These are phyloP conservation scores for Hyphopichia khmerensis DNA, from an alignment of 1,139 yeast genomes.

Conservation along the genomic window DNA sequence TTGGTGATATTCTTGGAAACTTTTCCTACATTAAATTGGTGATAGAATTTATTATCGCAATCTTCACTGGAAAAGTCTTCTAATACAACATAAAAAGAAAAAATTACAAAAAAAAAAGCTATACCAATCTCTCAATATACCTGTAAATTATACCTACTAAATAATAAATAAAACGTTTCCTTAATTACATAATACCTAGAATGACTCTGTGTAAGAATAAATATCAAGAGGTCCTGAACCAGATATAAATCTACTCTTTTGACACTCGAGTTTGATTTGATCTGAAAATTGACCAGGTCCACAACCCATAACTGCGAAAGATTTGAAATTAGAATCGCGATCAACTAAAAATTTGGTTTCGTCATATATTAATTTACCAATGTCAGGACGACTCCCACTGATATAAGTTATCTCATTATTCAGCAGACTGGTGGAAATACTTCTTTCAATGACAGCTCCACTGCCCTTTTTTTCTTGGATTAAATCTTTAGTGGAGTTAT, in stretches of 20 bases:
- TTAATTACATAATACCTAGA: slow-evolving; percentile 9
- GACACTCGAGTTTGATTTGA: slow-evolving; percentile 25
- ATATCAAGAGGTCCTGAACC: slow-evolving; percentile 30
- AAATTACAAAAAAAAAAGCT: background rate
- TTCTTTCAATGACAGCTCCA: background rate
- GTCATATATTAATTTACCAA: background rate
- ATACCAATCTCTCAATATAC: background rate
- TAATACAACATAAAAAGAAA: background rate
- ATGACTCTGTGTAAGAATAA: slow-evolving; percentile 35
- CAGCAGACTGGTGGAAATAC: background rate
- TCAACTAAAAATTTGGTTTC: background rate
- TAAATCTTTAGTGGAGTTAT: too few relatives aligned
- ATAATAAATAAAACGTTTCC: background rate
- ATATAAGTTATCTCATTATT: background rate
- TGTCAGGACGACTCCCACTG: background rate
- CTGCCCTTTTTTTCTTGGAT: background rate
- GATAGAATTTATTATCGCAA: background rate
- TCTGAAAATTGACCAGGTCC: slow-evolving; percentile 34
- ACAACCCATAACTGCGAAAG: slow-evolving; percentile 38
- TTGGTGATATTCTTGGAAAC: background rate
- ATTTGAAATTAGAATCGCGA: slow-evolving; percentile 11
- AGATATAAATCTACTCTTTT: slow-evolving; percentile 22
- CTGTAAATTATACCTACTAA: background rate
- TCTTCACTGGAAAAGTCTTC: slow-evolving; percentile 2
- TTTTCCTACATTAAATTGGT: slow-evolving; percentile 1